Base-by-base conservation (phyloP, 495 filamentous ascomycete genomes). In the Acidomyces sp. region DNA sequence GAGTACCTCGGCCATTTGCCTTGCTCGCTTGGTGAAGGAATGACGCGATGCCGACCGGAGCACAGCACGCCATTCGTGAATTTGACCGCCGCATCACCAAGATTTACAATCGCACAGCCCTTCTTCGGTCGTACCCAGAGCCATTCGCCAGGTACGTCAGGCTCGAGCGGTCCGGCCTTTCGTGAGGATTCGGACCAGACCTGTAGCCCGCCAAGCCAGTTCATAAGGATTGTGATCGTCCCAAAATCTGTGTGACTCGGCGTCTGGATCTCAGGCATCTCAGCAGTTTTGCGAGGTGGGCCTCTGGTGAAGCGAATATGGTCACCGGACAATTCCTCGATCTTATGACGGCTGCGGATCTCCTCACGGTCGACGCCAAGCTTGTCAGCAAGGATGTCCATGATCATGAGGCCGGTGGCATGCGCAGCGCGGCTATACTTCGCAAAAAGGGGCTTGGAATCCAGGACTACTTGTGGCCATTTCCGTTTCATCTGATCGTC, bases 61-160 rank as follows among this genome's bases (percentile, higher is more conserved):
- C 56, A 53, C 36, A 66, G 47, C 11, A 60, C 19, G 6, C 60
- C 63, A 22, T 53, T 57, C 3, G 59, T 62, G 51, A 58, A 63
- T 40, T 61, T 52, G 6, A 59, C 62, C 15, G 62, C 45, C 0
- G 61, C 54, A 37, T 67, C 64, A 6, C 63, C 64, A 6, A 64
- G 34, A 39, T 66, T 67, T 15, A 66, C 49, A 21, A 67, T 56
- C 2, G 54, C 56, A 43, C 53, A 54, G 7, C 55, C 57, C 7
- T 50, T 53, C 36, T 45, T 34, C 2, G 63, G 64, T 27, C 46
- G 44, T 10, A 64, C 49, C 41, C 52, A 65, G n/a, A 52, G 39
- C 45, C 63, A 66, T n/a, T 61, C 43, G 12, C 43, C 44, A 1
- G 23, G 50, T 26, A 20, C 39, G 18, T 46, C 43, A 20, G 38